Evolutionary conservation across 345 rosid genomes (phyloP), one percentile per base, ranked within the genome.

Genomic region (Citrus medica): DNA sequence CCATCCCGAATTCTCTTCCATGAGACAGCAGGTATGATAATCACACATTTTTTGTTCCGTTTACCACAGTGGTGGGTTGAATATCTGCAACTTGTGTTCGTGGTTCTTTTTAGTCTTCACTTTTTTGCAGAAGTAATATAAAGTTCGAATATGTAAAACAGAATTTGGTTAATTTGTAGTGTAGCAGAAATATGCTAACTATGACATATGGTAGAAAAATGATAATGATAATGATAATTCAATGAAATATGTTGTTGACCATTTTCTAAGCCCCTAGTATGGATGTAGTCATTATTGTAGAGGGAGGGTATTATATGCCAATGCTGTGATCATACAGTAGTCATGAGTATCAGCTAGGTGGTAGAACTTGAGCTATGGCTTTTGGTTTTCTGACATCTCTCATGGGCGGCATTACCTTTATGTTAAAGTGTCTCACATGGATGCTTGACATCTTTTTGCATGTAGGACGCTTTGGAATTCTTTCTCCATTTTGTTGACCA

Each of bases 381-480:
- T 48, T 32, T 33, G 37, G 7, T 30, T 6, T 32, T 40, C 55
- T 73, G 5, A 14, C 32, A 14, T 67, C 24, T 53, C 66, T 79
- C 40, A 76, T 67, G 61, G 81, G 60, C 10, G 27, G 27, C 69
- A 35, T 33, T 9, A 66, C 14, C 22, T 33, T 66, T 35, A 66
- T 71, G 21, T 22, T 56, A 22, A 33, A 66, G 7, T 66, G 17
- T 66, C 7, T 81, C 25, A 73, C 58, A 37, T 80, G 69, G 65
- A 79, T 65, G 64, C 71, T 74, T 73, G 59, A 87, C 67, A 80
- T 76, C 32, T 55, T 78, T 64, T 37, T 53, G 30, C 64, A n/a
- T 75, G 78, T 83, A 97, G 99, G 99, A 97, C 86, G 98, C 99
- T 71, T 89, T 93, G 87, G 99, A 97, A 78, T 97, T 92, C 83